phyloP scores from a whole-genome alignment of 441 rosid genomes.

The Corymbia calophylla region DNA sequence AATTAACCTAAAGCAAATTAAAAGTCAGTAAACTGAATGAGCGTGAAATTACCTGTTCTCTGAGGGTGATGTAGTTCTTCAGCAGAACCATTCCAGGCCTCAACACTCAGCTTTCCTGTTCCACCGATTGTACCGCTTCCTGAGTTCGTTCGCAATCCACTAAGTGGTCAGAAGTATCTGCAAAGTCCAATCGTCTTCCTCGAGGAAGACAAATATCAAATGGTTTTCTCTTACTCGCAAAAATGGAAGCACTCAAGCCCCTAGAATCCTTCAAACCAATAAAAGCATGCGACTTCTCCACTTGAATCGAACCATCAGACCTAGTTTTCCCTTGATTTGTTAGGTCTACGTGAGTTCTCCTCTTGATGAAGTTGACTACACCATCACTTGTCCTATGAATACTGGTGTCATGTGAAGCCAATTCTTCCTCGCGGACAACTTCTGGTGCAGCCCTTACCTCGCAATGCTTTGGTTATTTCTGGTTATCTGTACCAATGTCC shows the following conservation, averaged over 20 bases:
- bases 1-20: neutral
- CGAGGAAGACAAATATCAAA: slow-evolving; percentile 30
- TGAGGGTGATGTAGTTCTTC: slow-evolving; percentile 21
- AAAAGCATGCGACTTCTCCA: neutral
- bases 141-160: neutral
- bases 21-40: neutral
- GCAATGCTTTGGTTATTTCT: neutral
- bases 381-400: neutral
- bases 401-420: neutral
- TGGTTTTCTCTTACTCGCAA: slow-evolving; percentile 3
- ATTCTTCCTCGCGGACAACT: neutral
- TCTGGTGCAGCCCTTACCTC: neutral
- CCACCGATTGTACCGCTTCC: neutral
- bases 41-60: slow-evolving; percentile 24
- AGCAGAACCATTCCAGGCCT: slow-evolving; percentile 59
- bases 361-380: neutral
- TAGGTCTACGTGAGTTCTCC: slow-evolving; percentile 6
- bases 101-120: slow-evolving; percentile 9
- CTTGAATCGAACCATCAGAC: neutral
- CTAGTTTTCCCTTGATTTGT: neutral
- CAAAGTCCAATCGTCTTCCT: neutral
- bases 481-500: neutral
- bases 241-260: neutral
- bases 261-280: neutral
- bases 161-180: neutral